A percentile compares a stretch with the other conserved stretches of the same genome.
phyloP scores from a whole-genome alignment of 2,329 filamentous ascomycete genomes.

The Ascocoryne sarcoides region DNA sequence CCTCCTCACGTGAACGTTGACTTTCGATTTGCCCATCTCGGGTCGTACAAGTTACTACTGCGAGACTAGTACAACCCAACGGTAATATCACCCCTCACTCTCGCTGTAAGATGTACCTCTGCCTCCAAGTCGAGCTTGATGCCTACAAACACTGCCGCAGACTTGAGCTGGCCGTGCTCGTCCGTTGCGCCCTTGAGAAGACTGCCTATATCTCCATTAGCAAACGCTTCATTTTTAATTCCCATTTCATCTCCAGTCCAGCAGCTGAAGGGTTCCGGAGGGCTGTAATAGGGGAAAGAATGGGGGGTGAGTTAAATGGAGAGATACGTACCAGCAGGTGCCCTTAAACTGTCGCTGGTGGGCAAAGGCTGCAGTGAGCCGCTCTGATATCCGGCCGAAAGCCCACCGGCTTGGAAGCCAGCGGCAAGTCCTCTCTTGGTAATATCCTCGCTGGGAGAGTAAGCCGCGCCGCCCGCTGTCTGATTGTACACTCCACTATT shows the following conservation, averaged over 20 bases:
- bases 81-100: conserved; percentile 51
- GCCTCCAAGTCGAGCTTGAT: conserved; percentile 57
- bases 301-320: no score
- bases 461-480: conserved; percentile 24
- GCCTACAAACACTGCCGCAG: conserved; percentile 48
- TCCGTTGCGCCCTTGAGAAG: conserved; percentile 50
- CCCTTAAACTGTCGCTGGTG: conserved; percentile 31
- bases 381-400: no score
- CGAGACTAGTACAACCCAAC: conserved; percentile 44
- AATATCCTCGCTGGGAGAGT: conserved; percentile 34
- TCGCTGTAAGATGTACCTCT: conserved; percentile 51
- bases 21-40: not conserved
- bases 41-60: not conserved
- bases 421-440: conserved; percentile 28
- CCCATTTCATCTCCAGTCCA: no score
- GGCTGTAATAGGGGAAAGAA: not conserved
- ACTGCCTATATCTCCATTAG: no score
- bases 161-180: conserved; percentile 47
- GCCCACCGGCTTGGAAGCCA: conserved; percentile 14
- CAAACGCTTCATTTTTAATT: no score
- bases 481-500: conserved; percentile 19
- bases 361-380: conserved; percentile 12
- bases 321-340: conserved; percentile 28
- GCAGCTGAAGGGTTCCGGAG: no score
- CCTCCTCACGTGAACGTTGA: not conserved